Base-by-base conservation (phyloP, 176 grass and related monocot genomes). In the Puya raimondii region DNA sequence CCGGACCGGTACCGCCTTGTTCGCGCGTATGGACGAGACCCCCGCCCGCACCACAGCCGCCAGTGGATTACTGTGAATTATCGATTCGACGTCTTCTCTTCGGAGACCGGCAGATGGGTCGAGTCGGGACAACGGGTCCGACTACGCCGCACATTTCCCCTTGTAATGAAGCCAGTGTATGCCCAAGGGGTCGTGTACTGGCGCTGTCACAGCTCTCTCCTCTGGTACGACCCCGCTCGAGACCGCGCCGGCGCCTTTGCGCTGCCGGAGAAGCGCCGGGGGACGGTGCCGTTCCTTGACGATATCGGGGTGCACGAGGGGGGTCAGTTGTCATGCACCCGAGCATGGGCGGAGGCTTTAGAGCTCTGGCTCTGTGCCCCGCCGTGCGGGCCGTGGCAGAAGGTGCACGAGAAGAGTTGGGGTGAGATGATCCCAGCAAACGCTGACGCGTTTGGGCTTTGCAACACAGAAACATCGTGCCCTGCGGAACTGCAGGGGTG, bases 141-240 rank as follows among this genome's bases (percentile, higher is more conserved):
- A 13, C 11, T 8, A 26, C 9, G n/a, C 4, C 18, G 17, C 11
- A 17, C 42, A 3, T 0, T 9, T 17, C 27, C 49, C 48, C 8
- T 16, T 50, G 15, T 5, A 3, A 2, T 48, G 1, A 72, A 18
- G 2, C 56, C 68, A 10, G 16, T 79, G n/a, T 79, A 72, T 64
- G 20, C 68, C 49, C 11, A 22, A 13, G 77, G 77, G 3, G 10
- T 72, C 48, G 10, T 79, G 27, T 72, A 79, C 11, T 79, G 76
- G 68, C 16, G 15, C 16, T 79, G 76, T 48, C 12, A 14, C 0
- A 0, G 53, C 12, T 23, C 51, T 33, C 12, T 79, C 29, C 12
- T 79, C 13, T 72, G 68, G 77, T 79, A 72, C 56, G 57, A 79
- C 64, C 77, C 68, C 0, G 53, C 23, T 18, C 64, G 64, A 1